Conservation (phyloP, 2,329 filamentous ascomycete species). For the Diaporthe ampelina region DNA sequence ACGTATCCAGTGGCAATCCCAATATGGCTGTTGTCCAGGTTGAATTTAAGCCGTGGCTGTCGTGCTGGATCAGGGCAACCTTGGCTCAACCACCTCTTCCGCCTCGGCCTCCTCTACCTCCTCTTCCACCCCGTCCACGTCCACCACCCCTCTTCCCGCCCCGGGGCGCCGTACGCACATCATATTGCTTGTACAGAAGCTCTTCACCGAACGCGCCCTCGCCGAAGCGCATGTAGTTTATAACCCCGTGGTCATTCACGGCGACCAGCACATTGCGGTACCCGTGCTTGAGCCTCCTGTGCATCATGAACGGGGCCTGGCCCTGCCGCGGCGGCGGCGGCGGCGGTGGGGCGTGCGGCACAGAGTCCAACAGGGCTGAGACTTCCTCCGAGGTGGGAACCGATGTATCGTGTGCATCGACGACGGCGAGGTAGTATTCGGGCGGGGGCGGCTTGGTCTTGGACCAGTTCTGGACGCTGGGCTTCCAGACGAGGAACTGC, state of each 20-base stretch:
- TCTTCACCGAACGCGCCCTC: conserved; percentile 87
- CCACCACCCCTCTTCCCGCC: conserved; percentile 56
- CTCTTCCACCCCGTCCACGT: conserved; percentile 51
- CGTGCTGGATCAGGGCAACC: background rate
- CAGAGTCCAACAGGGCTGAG: conserved; percentile 77
- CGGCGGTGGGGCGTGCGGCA: conserved; percentile 75
- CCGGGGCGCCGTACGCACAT: conserved; percentile 53
- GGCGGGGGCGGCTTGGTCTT: conserved; percentile 79
- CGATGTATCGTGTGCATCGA: conserved; percentile 78
- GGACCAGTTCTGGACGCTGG: conserved; percentile 73
- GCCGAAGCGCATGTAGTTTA: conserved; percentile 86
- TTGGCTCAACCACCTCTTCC: conserved; percentile 46
- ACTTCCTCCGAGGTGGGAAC: conserved; percentile 83
- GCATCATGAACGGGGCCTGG: conserved; percentile 68
- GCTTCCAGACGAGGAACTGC: conserved; percentile 87
- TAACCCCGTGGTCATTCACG: conserved; percentile 89
- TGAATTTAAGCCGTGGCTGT: background rate
- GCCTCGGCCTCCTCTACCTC: conserved; percentile 56
- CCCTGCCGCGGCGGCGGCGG: conserved; percentile 61
- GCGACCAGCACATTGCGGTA: conserved; percentile 87
- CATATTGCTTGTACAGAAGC: conserved; percentile 74
- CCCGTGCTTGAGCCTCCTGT: conserved; percentile 86
- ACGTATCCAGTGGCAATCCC: background rate
- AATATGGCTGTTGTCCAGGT: background rate
- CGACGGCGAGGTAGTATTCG: conserved; percentile 87